A percentile compares a stretch with the other conserved stretches of the same genome.
Evolutionary conservation across 2,329 filamentous ascomycete species (phyloP).

Genomic region (Cladosporium velox): DNA sequence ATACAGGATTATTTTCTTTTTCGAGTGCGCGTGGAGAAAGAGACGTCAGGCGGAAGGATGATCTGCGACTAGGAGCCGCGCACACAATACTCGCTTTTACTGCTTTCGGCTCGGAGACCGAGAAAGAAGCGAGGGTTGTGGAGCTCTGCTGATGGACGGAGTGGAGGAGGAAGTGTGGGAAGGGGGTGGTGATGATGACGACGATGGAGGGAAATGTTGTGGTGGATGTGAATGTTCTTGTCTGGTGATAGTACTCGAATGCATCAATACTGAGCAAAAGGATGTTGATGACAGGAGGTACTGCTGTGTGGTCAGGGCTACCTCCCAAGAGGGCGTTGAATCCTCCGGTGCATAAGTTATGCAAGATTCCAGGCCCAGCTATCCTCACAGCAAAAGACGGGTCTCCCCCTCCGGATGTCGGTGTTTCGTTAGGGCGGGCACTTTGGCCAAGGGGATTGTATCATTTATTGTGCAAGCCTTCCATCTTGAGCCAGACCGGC

Average conservation of each 20-base stretch:
- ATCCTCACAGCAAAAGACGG: background rate
- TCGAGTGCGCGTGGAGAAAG: background rate
- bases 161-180: background rate
- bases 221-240: background rate
- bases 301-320: too few species aligned
- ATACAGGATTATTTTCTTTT: too few species aligned
- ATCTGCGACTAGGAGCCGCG: background rate
- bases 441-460: background rate
- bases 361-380: background rate
- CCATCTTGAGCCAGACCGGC: too few species aligned
- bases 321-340: background rate
- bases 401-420: background rate
- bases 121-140: background rate
- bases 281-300: too few species aligned
- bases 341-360: background rate
- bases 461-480: background rate
- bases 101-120: background rate
- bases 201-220: background rate
- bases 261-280: too few species aligned
- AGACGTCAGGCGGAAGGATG: background rate
- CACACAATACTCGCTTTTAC: background rate
- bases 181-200: background rate
- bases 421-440: constrained; percentile 5
- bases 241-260: background rate
- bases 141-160: background rate